These are phyloP conservation scores for Haplosporangium sp. DNA, from an alignment of 371 early-diverging fungal species.

Conservation along the genomic window DNA sequence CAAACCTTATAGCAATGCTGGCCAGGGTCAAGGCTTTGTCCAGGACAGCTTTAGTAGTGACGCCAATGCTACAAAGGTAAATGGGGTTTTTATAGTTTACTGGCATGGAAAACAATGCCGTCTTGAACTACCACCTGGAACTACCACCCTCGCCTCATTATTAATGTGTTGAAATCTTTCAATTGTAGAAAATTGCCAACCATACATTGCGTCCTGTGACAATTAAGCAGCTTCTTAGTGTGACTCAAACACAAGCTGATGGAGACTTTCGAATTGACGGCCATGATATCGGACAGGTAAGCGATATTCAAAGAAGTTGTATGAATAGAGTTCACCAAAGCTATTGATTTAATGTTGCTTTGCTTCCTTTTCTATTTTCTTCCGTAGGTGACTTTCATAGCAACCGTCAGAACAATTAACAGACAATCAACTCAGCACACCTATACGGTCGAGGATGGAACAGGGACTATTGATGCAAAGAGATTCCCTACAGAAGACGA, in stretches of 20 bases:
- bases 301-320: not conserved
- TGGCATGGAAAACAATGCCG: no score
- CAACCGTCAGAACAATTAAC: constrained; percentile 18
- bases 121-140: no score
- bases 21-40: constrained; percentile 32
- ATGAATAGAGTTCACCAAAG: no score
- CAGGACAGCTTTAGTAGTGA: constrained; percentile 40
- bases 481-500: constrained; percentile 27
- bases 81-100: not conserved
- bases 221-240: constrained; percentile 42
- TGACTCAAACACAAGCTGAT: constrained; percentile 34
- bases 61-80: constrained; percentile 25
- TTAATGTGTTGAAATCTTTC: not conserved
- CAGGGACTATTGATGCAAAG: constrained; percentile 41
- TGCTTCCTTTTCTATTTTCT: not conserved
- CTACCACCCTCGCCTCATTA: not conserved
- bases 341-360: not conserved
- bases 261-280: constrained; percentile 44
- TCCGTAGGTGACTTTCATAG: constrained; percentile 37
- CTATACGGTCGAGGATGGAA: constrained; percentile 44
- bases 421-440: constrained; percentile 30
- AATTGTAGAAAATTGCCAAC: constrained; percentile 26
- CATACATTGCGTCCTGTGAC: constrained; percentile 52
- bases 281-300: constrained; percentile 36
- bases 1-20: constrained; percentile 18